Conservation (phyloP, 805 yeast genomes). For the Kodamaea hsintzibuensis region DNA sequence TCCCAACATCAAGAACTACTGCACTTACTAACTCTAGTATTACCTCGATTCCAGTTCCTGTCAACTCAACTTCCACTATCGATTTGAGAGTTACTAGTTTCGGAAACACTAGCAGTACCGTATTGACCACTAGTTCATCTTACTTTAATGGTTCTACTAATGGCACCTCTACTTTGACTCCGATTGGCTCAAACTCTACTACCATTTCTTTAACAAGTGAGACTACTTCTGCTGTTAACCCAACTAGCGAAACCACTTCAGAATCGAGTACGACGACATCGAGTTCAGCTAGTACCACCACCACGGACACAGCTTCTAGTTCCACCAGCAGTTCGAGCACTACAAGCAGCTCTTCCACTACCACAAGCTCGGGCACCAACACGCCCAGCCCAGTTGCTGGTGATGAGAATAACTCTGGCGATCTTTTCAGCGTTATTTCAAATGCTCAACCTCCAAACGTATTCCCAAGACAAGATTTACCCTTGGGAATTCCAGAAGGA, state of each 20-base stretch:
- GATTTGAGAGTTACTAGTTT: neutral
- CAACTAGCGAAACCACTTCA: neutral
- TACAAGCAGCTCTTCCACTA: neutral
- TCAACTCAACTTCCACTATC: conserved; percentile 1
- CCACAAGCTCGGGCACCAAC: neutral
- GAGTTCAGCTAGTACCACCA: neutral
- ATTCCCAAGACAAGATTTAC: conserved; percentile 47
- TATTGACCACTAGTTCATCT: neutral
- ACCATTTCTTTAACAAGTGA: neutral
- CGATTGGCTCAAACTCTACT: neutral
- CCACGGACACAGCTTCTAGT: neutral
- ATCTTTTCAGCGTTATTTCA: conserved; percentile 51
- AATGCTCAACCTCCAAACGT: conserved; percentile 45
- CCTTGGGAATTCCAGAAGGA: conserved; percentile 47
- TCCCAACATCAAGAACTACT: neutral
- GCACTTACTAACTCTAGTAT: neutral
- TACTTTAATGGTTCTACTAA: neutral
- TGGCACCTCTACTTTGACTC: neutral
- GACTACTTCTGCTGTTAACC: neutral
- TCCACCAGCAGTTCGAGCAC: conserved; percentile 4
- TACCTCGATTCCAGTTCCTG: neutral
- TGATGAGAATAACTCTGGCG: conserved; percentile 25
- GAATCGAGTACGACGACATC: neutral
- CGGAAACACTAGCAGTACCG: neutral
- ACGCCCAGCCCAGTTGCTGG: conserved; percentile 1